Base-by-base conservation (phyloP, 257 asterid genomes). In the Scutellaria baicalensis region DNA sequence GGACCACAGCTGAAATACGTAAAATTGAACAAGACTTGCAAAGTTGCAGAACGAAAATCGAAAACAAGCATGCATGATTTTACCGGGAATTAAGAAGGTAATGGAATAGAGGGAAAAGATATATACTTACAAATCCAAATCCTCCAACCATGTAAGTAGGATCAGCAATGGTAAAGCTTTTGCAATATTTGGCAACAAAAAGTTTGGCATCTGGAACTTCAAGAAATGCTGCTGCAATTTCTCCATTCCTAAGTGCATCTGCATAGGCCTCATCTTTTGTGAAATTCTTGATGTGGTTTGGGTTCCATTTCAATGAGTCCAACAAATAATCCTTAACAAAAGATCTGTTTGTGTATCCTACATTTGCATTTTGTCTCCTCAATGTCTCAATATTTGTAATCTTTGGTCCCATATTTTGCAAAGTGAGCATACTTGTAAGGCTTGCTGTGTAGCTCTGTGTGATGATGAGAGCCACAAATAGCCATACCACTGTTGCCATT, bases 391-490 rank as follows among this genome's bases (percentile, higher is more conserved):
- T 49, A 23, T 80, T 77, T 16, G 73, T 43, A 12, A 71, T 57
- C 45, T 51, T 74, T 5, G 87, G 84, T 43, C 69, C 75, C 0
- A 79, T 66, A 12, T 51, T 59, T 5, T 61, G 73, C 11, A 70
- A 59, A 7, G 87, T 82, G 49, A 82, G 83, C 84, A 82, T 66
- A 72, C 83, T 79, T 7, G 73, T 12, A 5, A 79, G 84, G 65
- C 72, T 82, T 13, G 87, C 87, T 8, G 84, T 77, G 58, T 82
- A 82, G 70, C 84, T 76, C 16, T 82, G 87, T n/a, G 83, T 70
- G 42, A 79, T 57, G 74, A 82, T 68, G 8, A 77, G 49, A 9
- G 81, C 83, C 51, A 79, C 84, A 42, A 82, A 64, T 21, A 82
- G 18, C 84, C 84, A 82, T 5, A 77, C 81, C 9, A 80, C 17